Conservation (phyloP, 371 early-diverging fungal species). For the Apophysomyces variabilis region DNA sequence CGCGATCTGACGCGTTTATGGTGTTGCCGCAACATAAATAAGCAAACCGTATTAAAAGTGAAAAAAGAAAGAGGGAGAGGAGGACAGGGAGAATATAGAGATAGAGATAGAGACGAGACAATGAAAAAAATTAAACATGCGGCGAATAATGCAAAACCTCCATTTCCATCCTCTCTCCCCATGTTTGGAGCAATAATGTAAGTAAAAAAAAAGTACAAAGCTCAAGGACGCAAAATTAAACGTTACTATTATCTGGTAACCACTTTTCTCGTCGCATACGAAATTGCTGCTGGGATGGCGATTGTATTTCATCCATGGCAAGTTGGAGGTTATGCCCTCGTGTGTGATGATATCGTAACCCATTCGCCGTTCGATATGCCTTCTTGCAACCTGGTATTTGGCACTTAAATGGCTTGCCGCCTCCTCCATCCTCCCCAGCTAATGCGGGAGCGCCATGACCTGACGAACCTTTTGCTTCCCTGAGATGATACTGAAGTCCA, state of each 20-base stretch:
- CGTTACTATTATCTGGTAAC: constrained; percentile 6
- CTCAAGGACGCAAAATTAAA: constrained; percentile 1
- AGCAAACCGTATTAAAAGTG: constrained; percentile 2
- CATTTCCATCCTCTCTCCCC: constrained; percentile 2
- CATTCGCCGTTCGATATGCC: constrained; percentile 48
- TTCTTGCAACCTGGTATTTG: constrained; percentile 50
- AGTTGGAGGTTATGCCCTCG: constrained; percentile 36
- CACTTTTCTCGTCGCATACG: constrained; percentile 9
- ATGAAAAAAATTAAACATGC: constrained; percentile 2
- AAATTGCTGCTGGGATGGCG: constrained; percentile 3
- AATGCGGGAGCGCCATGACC: constrained; percentile 34
- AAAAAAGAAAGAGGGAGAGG: not conserved
- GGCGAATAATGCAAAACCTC: constrained; percentile 9
- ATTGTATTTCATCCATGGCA: constrained; percentile 1
- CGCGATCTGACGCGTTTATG: not conserved
- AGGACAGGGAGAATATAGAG: not conserved
- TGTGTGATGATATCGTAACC: constrained; percentile 47
- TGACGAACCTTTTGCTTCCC: constrained; percentile 75
- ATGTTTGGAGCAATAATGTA: constrained; percentile 9
- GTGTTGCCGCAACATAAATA: not conserved
- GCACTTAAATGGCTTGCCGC: constrained; percentile 34
- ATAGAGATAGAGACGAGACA: not conserved
- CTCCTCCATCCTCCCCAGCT: constrained; percentile 15
- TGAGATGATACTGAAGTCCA: constrained; percentile 94
- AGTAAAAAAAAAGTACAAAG: constrained; percentile 10